Conservation (phyloP, 192 early-diverging fungal genomes). For the Irineochytrium annulatum region DNA sequence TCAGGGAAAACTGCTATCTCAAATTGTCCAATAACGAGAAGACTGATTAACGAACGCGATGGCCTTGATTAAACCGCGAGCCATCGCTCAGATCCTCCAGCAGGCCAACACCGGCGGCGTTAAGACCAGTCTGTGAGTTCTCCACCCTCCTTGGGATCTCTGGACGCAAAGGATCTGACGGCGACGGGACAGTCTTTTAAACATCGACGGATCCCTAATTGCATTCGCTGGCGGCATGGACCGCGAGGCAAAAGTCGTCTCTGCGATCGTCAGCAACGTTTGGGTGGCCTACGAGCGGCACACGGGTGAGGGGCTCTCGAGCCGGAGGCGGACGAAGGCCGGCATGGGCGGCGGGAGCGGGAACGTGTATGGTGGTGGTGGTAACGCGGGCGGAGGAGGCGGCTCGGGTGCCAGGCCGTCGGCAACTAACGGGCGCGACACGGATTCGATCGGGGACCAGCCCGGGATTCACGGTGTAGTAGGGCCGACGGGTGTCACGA, state of each 20-base stretch:
- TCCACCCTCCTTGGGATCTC: not conserved
- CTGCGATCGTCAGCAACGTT: slow-evolving; percentile 37
- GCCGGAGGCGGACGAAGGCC: not conserved
- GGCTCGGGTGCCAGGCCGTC: not conserved
- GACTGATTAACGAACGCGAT: too few species aligned
- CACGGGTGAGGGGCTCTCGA: slow-evolving; percentile 23
- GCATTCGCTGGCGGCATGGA: slow-evolving; percentile 34
- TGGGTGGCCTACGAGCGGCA: slow-evolving; percentile 46
- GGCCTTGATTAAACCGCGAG: slow-evolving; percentile 35
- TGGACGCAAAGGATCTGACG: not conserved
- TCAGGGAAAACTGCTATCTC: too few species aligned
- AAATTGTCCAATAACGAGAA: too few species aligned
- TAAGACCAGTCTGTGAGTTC: slow-evolving; percentile 28
- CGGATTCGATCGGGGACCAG: not conserved
- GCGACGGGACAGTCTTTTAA: slow-evolving; percentile 28
- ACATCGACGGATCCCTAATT: slow-evolving; percentile 38
- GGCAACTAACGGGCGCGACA: not conserved
- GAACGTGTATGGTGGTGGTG: not conserved
- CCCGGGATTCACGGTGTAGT: slow-evolving; percentile 3
- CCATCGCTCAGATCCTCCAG: slow-evolving; percentile 27
- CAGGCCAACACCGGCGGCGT: slow-evolving; percentile 36
- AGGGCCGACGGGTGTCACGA: slow-evolving; percentile 15
- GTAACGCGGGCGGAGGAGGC: slow-evolving; percentile 20
- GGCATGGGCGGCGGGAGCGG: not conserved
- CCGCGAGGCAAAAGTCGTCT: slow-evolving; percentile 26